Evolutionary conservation across 768 basidiomycete genomes (phyloP), one percentile per base, ranked within the genome.

Genomic region (Xerocomellus dryophilus): DNA sequence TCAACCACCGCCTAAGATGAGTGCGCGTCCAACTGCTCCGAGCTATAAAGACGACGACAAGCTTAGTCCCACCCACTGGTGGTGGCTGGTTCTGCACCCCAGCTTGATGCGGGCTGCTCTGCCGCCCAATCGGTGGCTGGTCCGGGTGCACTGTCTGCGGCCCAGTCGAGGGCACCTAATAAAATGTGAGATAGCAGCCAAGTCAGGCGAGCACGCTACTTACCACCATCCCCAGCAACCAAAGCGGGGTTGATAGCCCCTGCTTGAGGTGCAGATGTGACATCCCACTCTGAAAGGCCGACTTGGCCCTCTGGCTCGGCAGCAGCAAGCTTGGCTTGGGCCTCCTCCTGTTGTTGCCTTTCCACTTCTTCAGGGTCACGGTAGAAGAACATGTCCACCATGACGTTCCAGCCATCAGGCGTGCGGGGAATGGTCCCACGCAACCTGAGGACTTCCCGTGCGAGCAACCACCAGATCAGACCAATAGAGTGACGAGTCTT

Each of bases 331-430:
- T 94, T 94, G 64, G 90, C 90, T 59, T 88, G 84, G 25, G 91
- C 90, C 71, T 92, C 93, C 71, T 93, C 95, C 68, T 90, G 86
- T 70, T 93, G 91, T 77, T 98, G 96, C 76, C 90, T 92, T 84
- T 98, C 95, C 64, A 98, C 90, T 76, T 99, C 97, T 73, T 99
- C 95, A 57, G 96, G 94, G 77, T 98, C 96, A 68, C 96, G 91
- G 85, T 98, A 98, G 87, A 98, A 94, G 88, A 95, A 95, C 88
- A 96, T 89, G 75, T 96, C 95, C 61, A 95, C 93, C 92, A 98
- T 97, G 73, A 97, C 89, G 71, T 86, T 90, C 97, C 97, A 99
- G 66, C 90, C 91, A 59, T 96, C 94, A 58, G 83, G 73, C 39
- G 92, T 88, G 65, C 97, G 85, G 56, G 93, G 88, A 73, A 98